A percentile compares a stretch with the other conserved stretches of the same genome.
phyloP scores from a whole-genome alignment of 164 flowering plant species.

The Vitis rotundifolia region DNA sequence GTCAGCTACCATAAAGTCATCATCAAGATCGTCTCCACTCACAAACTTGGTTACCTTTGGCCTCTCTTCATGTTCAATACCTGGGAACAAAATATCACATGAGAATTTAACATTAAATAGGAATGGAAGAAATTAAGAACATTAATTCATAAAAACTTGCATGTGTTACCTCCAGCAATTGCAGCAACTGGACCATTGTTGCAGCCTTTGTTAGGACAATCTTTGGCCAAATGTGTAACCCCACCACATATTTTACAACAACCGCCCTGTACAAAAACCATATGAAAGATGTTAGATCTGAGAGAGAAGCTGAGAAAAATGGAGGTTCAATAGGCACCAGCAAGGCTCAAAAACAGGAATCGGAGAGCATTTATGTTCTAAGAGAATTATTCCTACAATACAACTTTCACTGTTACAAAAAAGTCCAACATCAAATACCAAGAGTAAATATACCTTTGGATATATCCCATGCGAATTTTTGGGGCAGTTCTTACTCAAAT shows the following conservation, averaged over 20 bases:
- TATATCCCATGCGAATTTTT: slow-evolving; percentile 85
- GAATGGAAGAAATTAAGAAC: not conserved
- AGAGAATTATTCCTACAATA: not conserved
- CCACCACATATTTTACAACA: slow-evolving; percentile 87
- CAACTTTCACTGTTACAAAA: not conserved
- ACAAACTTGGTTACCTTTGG: slow-evolving; percentile 52
- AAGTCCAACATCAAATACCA: not conserved
- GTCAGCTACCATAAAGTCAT: slow-evolving; percentile 57
- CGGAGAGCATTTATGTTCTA: not conserved
- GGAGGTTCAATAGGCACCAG: not conserved
- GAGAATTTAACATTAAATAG: not conserved
- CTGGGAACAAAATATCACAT: slow-evolving; percentile 24
- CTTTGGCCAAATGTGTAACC: slow-evolving; percentile 83
- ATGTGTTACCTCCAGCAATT: slow-evolving; percentile 19
- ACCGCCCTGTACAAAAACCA: slow-evolving; percentile 66
- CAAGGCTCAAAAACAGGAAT: not conserved
- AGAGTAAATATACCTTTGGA: slow-evolving; percentile 70
- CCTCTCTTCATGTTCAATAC: slow-evolving; percentile 24
- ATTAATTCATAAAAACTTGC: slow-evolving; percentile 27
- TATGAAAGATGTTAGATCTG: not conserved
- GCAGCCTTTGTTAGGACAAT: slow-evolving; percentile 72
- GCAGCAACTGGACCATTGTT: slow-evolving; percentile 22
- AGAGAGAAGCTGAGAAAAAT: not conserved
- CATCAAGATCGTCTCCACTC: slow-evolving; percentile 90
- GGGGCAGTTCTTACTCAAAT: slow-evolving; percentile 88